phyloP scores from a whole-genome alignment of 2,329 filamentous ascomycete genomes.

The Grosmannia clavigera region DNA sequence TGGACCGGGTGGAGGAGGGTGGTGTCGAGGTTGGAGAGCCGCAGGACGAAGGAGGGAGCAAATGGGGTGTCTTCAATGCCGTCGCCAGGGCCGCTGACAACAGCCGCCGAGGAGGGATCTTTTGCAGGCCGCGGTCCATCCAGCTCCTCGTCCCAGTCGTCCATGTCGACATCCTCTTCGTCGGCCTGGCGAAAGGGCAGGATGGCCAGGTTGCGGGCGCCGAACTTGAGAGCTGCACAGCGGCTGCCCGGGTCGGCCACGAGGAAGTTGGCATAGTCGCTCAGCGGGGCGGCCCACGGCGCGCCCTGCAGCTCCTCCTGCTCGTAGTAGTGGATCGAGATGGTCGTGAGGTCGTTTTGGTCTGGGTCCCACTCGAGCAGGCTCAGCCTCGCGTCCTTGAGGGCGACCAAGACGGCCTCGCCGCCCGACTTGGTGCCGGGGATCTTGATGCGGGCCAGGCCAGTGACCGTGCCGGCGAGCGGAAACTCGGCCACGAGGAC shows the following conservation, averaged over 20 bases:
- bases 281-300: conserved; percentile 68
- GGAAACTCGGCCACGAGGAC: conserved; percentile 75
- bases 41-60: conserved; percentile 82
- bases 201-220: conserved; percentile 77
- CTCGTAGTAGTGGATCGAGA: conserved; percentile 97
- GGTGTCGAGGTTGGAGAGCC: conserved; percentile 78
- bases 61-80: conserved; percentile 59
- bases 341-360: conserved; percentile 65
- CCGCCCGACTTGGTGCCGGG: conserved; percentile 64
- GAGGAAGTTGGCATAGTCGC: conserved; percentile 67
- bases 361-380: conserved; percentile 88
- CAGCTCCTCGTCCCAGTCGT: conserved; percentile 75
- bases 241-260: conserved; percentile 82
- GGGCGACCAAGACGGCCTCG: conserved; percentile 70
- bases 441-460: conserved; percentile 65
- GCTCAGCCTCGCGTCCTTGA: conserved; percentile 85
- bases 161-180: conserved; percentile 64
- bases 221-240: conserved; percentile 92
- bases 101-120: conserved; percentile 19
- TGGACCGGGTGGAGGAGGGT: conserved; percentile 79
- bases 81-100: conserved; percentile 29
- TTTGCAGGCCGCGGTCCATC: conserved; percentile 53
- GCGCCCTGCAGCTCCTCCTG: conserved; percentile 75
- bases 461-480: conserved; percentile 73
- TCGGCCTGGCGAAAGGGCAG: conserved; percentile 79